phyloP scores from a whole-genome alignment of 148 eudicot genomes.

The Amaranthus cruentus region DNA sequence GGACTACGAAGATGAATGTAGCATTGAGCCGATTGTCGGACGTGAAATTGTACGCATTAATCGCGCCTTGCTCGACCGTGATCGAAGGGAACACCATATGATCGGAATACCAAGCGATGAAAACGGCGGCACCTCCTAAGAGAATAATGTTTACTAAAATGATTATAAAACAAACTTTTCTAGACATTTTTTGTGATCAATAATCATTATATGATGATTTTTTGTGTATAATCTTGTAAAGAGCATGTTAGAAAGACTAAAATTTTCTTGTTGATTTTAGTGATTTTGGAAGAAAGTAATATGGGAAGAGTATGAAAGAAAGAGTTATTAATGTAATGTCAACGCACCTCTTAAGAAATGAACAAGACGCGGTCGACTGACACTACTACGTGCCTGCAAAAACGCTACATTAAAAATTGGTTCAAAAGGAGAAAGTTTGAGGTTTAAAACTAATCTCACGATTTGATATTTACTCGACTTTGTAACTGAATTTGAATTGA shows the following conservation, averaged over 20 bases:
- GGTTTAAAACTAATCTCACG: background rate
- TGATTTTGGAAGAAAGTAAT: background rate
- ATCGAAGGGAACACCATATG: slow-evolving; percentile 11
- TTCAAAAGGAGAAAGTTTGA: background rate
- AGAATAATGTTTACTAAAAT: slow-evolving; percentile 14
- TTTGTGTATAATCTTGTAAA: background rate
- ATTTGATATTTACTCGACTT: background rate
- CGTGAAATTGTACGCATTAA: slow-evolving; percentile 11
- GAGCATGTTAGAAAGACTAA: background rate
- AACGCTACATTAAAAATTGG: background rate
- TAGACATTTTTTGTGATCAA: slow-evolving; percentile 5
- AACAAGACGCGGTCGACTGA: slow-evolving; percentile 3
- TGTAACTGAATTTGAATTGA: background rate
- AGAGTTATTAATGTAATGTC: slow-evolving; percentile 8
- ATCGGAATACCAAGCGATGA: slow-evolving; percentile 22
- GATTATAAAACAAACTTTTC: slow-evolving; percentile 13
- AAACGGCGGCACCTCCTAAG: slow-evolving; percentile 19
- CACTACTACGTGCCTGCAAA: slow-evolving; percentile 10
- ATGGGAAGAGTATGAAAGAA: background rate
- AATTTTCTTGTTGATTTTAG: background rate
- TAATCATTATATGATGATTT: slow-evolving; percentile 2
- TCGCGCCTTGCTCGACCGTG: slow-evolving; percentile 19
- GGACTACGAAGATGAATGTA: slow-evolving; percentile 11
- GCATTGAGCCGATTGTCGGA: slow-evolving; percentile 10
- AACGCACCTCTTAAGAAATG: slow-evolving; percentile 10